Conservation (phyloP, 345 rosid genomes). For the Boechera stricta region DNA sequence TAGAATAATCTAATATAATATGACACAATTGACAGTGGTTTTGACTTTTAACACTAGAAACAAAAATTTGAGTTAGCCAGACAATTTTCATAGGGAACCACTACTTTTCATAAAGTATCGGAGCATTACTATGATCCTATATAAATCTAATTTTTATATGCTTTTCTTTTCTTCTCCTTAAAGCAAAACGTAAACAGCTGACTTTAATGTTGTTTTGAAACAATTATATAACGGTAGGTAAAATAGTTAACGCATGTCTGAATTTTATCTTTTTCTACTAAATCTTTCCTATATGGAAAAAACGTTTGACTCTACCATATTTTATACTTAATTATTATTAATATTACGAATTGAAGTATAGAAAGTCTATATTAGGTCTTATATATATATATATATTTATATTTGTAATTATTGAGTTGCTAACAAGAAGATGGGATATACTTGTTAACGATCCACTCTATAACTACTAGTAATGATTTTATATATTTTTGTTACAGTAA, state of each 20-base stretch:
- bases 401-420: not conserved
- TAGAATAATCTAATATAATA: constrained; percentile 12
- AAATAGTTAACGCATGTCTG: too few species aligned
- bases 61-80: constrained; percentile 46
- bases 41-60: constrained; percentile 41
- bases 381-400: not conserved
- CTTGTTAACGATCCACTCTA: not conserved
- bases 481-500: not conserved
- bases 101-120: constrained; percentile 38
- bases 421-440: not conserved
- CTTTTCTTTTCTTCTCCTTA: not conserved
- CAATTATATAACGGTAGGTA: not conserved
- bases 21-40: constrained; percentile 38
- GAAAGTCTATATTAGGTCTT: not conserved
- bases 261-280: too few species aligned
- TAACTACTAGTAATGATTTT: not conserved
- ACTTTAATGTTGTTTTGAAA: not conserved
- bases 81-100: constrained; percentile 27
- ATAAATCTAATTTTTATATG: not conserved
- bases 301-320: too few species aligned
- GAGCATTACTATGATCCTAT: constrained; percentile 28
- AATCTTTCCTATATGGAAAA: too few species aligned
- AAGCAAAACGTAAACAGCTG: not conserved
- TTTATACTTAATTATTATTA: not conserved
- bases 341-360: not conserved